Conservation (phyloP, 306 rosid genomes). For the Corylus americana region DNA sequence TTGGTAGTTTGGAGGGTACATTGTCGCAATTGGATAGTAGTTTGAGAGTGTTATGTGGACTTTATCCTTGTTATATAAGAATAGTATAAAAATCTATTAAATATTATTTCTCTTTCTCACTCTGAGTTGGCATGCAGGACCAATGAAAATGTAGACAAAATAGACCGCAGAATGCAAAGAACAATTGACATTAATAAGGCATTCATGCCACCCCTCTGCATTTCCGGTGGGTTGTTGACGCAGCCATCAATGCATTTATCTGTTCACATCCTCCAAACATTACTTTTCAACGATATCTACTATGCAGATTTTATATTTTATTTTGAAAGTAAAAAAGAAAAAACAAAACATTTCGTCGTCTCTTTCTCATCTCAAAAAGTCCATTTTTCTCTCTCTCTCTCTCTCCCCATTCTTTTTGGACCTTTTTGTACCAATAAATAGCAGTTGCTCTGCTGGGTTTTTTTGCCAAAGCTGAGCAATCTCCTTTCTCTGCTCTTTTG, state of each 20-base stretch:
- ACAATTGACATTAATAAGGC: no score
- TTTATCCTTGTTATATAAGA: no score
- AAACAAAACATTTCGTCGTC: neutral
- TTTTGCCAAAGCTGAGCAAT: neutral
- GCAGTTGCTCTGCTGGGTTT: slow-evolving; percentile 13
- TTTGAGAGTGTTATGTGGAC: no score
- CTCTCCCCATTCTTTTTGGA: neutral
- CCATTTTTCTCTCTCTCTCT: neutral
- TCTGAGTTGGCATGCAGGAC: no score
- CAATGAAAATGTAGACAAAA: no score
- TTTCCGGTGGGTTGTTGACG: slow-evolving; percentile 61
- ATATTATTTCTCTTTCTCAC: no score
- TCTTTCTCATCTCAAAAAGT: slow-evolving; percentile 18
- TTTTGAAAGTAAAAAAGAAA: neutral
- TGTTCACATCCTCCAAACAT: slow-evolving; percentile 7
- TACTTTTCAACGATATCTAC: slow-evolving; percentile 36
- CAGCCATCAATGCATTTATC: slow-evolving; percentile 35
- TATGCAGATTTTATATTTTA: neutral
- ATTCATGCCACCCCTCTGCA: no score
- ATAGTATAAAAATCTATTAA: no score
- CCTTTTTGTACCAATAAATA: slow-evolving; percentile 46
- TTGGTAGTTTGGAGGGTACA: no score
- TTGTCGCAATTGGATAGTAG: no score
- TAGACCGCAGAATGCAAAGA: no score
- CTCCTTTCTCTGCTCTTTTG: neutral